phyloP scores from a whole-genome alignment of 257 asterid genomes.

The Nicotiana obtusifolia region DNA sequence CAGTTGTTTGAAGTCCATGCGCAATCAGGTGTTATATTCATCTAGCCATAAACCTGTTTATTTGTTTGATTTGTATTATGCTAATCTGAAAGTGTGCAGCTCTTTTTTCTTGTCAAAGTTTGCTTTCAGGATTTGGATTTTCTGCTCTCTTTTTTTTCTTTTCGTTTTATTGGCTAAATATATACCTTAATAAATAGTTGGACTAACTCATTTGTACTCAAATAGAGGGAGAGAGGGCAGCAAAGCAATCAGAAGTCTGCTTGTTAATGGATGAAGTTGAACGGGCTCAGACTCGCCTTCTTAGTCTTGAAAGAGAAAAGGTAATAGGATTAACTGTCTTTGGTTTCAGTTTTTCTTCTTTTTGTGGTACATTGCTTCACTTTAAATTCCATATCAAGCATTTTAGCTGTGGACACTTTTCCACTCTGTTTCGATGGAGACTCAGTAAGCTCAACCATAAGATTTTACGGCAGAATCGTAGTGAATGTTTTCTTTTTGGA shows the following conservation, averaged over 20 bases:
- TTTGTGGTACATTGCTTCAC: neutral
- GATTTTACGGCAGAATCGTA: neutral
- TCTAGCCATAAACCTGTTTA: neutral
- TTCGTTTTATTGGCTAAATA: too few species aligned
- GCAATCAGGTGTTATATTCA: slow-evolving; percentile 71
- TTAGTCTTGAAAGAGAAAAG: slow-evolving; percentile 95
- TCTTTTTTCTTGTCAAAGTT: neutral
- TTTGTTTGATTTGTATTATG: neutral
- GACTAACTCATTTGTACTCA: neutral
- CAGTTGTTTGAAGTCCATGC: slow-evolving; percentile 92
- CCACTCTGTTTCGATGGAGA: neutral
- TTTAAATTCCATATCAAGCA: neutral
- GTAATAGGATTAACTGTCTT: slow-evolving; percentile 21
- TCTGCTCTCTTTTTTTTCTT: neutral
- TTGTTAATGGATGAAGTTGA: slow-evolving; percentile 95
- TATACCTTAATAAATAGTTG: too few species aligned
- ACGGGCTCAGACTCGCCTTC: slow-evolving; percentile 86
- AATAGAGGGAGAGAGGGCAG: slow-evolving; percentile 76
- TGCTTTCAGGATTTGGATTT: neutral
- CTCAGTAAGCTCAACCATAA: neutral
- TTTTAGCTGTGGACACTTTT: neutral
- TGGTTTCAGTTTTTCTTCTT: neutral
- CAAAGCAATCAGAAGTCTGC: slow-evolving; percentile 84
- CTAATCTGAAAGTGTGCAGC: neutral
- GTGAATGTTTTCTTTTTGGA: neutral